Evolutionary conservation across 306 rosid genomes (phyloP).

Genomic region (Malus sylvestris): DNA sequence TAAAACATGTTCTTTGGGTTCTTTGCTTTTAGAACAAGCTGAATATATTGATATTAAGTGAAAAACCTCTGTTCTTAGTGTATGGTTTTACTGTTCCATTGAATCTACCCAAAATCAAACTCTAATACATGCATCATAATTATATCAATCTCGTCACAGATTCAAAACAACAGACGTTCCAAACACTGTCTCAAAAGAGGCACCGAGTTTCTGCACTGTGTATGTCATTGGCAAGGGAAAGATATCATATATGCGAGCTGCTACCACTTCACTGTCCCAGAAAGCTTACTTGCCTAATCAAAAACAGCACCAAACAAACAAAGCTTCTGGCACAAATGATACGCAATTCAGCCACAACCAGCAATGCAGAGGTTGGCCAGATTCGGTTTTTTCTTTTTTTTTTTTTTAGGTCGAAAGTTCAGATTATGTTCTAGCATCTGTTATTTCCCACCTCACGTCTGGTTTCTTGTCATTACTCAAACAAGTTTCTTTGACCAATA

Average conservation of each 20-base stretch:
- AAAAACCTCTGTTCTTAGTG: no score
- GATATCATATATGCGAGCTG: constrained; percentile 37
- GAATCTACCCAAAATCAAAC: no score
- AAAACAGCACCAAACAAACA: constrained; percentile 10
- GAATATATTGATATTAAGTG: no score
- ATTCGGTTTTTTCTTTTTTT: no score
- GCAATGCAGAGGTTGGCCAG: constrained; percentile 19
- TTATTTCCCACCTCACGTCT: not conserved
- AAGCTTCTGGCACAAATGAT: constrained; percentile 13
- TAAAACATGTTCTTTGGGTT: no score
- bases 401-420: not conserved
- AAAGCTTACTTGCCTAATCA: constrained; percentile 15
- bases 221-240: constrained; percentile 70
- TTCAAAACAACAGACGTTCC: constrained; percentile 57
- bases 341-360: constrained; percentile 6
- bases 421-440: not conserved
- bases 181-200: constrained; percentile 48
- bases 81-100: no score
- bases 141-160: constrained; percentile 29
- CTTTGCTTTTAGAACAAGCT: no score
- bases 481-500: not conserved
- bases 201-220: constrained; percentile 69
- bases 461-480: constrained; percentile 5
- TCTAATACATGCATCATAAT: constrained; percentile 8
- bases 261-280: constrained; percentile 26